Base-by-base conservation (phyloP, 1,284 basidiomycete genomes). In the Ceratorhiza oryzae-sativae region DNA sequence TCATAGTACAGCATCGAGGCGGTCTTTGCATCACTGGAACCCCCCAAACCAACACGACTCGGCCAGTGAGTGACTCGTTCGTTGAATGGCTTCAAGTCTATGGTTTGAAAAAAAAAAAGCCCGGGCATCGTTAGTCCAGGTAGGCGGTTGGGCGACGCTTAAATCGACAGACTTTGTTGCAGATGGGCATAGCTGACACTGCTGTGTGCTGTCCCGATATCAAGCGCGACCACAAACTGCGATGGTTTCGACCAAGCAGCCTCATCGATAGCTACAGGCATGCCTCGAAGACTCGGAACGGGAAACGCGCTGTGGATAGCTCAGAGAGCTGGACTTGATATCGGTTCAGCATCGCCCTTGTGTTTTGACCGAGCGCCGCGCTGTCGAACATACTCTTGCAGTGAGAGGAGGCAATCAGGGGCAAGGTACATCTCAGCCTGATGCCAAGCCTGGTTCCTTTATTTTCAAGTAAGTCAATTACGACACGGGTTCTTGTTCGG, bases 1-100 rank as follows among this genome's bases (percentile, higher is more conserved):
- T 73, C 62, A 49, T 73, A 73, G 13, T 46, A 71, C 13, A 73
- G 41, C 27, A 59, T 13, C 15, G 59, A 72, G 3, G 73, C 48
- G 20, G 71, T 65, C 48, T 73, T 73, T 15, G 48, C 27, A 25
- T 58, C 46, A 56, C 41, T 61, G 18, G 59, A 45, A 6, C 59
- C 42, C 18, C 49, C 51, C 42, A 36, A 10, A 20, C 53, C 70
- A 6, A 32, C 48, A 1, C 48, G 61, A 2, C 49, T 49, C n/a
- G 63, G 63, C 63, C 63, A 67, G 18, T 67, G 63, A 15, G 49
- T 67, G 3, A 67, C 63, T 4, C 63, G 51, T 15, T 55, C 23
- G 18, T 46, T 56, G 5, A 18, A 12, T 6, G 15, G 30, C 15
- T 51, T 49, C 13, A 61, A 46, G 9, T 45, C 25, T 15, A 27